These are phyloP conservation scores for Fusarium marasasianum DNA, from an alignment of 2,329 filamentous ascomycete genomes.

Conservation along the genomic window DNA sequence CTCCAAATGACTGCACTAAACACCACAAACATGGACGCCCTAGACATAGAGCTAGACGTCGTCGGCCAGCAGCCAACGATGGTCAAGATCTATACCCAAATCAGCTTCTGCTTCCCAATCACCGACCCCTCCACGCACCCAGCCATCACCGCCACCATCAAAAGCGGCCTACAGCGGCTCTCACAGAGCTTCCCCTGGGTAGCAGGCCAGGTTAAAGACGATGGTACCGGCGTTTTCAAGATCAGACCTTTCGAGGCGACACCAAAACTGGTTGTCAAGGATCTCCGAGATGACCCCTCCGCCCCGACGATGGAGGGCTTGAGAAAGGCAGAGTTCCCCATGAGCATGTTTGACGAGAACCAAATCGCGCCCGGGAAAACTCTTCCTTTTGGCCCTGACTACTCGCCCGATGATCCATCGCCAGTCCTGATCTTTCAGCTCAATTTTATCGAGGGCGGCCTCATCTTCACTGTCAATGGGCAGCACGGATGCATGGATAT, in stretches of 20 bases:
- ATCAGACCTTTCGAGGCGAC: constrained; percentile 49
- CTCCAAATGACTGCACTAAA: constrained; percentile 4
- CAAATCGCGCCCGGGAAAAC: constrained; percentile 54
- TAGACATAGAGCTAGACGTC: constrained; percentile 50
- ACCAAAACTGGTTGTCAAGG: constrained; percentile 53
- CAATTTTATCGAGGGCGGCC: constrained; percentile 58
- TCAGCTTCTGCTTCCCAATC: constrained; percentile 53
- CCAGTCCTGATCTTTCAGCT: constrained; percentile 59
- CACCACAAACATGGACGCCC: not conserved
- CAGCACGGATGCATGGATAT: constrained; percentile 63
- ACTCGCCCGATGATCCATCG: constrained; percentile 29
- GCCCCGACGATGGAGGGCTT: constrained; percentile 52
- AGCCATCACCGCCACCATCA: constrained; percentile 45
- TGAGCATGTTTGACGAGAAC: constrained; percentile 58
- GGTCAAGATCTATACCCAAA: constrained; percentile 55
- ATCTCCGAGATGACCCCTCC: constrained; percentile 50
- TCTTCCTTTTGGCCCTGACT: constrained; percentile 44
- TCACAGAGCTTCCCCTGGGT: constrained; percentile 56
- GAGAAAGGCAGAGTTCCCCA: constrained; percentile 52
- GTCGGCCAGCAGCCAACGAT: constrained; percentile 54
- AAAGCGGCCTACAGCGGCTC: constrained; percentile 51
- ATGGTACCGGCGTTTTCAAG: constrained; percentile 48
- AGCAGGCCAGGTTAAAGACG: constrained; percentile 52
- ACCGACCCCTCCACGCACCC: constrained; percentile 32
- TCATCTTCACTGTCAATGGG: constrained; percentile 59